These are phyloP conservation scores for Lodderomyces oxycetoniae DNA, from an alignment of 1,139 yeast species.

Conservation along the genomic window DNA sequence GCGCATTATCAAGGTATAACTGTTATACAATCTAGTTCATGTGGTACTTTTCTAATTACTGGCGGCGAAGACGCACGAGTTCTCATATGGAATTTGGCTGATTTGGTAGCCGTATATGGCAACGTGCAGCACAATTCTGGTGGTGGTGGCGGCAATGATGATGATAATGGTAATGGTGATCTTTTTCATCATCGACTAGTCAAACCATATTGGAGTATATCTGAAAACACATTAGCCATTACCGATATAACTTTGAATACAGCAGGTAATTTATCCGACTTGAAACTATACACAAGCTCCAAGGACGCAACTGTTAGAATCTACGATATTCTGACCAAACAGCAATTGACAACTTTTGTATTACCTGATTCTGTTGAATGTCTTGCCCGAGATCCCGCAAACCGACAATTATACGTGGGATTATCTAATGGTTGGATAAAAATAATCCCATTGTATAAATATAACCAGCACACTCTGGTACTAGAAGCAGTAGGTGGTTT, in stretches of 20 bases:
- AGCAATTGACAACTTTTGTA: constrained; percentile 66
- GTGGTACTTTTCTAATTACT: constrained; percentile 66
- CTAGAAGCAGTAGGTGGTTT: constrained; percentile 56
- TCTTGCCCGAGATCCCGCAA: constrained; percentile 75
- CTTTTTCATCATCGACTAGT: constrained; percentile 18
- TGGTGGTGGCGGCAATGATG: background rate
- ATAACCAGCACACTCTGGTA: constrained; percentile 37
- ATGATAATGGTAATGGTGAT: constrained; percentile 10
- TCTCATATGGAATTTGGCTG: constrained; percentile 67
- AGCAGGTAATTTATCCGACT: constrained; percentile 49
- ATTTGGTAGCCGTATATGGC: constrained; percentile 43
- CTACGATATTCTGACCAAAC: constrained; percentile 45
- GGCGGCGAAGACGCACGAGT: constrained; percentile 83
- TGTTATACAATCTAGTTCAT: constrained; percentile 51
- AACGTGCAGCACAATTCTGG: background rate
- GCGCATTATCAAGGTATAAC: constrained; percentile 81
- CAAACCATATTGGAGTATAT: constrained; percentile 49
- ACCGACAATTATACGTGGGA: constrained; percentile 71
- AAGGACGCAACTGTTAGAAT: constrained; percentile 71
- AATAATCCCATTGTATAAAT: constrained; percentile 51
- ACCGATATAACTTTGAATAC: constrained; percentile 54
- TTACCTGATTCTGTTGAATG: constrained; percentile 54
- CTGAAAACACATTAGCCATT: constrained; percentile 74
- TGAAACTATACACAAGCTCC: constrained; percentile 68
- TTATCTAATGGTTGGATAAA: constrained; percentile 58